Percentiles rank a stretch among this genome's conserved stretches.
Conservation (phyloP, 192 early-diverging fungal species). For the Gryganskiella cystojenkinii region DNA sequence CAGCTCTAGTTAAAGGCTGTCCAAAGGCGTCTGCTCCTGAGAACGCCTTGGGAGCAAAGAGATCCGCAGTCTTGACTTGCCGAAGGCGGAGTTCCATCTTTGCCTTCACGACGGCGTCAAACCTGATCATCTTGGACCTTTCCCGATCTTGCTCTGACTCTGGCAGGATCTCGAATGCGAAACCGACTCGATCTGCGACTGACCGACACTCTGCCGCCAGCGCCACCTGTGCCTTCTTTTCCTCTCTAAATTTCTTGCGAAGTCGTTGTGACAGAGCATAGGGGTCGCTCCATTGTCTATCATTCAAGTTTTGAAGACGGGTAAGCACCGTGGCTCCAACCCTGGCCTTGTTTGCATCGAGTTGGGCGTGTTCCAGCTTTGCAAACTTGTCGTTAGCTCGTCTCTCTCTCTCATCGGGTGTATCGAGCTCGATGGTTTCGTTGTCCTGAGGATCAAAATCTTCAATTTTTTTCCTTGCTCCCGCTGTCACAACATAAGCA, state of each 20-base stretch:
- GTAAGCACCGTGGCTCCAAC: conserved; percentile 63
- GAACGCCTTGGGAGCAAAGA: conserved; percentile 10
- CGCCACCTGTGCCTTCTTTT: conserved; percentile 19
- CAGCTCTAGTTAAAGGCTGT: background rate
- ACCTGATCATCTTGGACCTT: conserved; percentile 14
- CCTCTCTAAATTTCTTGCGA: conserved; percentile 73
- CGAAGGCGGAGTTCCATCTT: conserved; percentile 14
- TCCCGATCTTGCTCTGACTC: conserved; percentile 31
- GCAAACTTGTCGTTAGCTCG: conserved; percentile 34
- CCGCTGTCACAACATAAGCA: conserved; percentile 72
- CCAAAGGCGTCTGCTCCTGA: background rate
- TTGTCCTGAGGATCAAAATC: conserved; percentile 73
- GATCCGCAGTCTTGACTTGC: conserved; percentile 28
- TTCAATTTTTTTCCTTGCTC: conserved; percentile 83
- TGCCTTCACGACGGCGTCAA: conserved; percentile 19
- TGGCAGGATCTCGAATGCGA: conserved; percentile 31
- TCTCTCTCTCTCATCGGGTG: conserved; percentile 13
- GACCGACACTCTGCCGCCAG: conserved; percentile 30
- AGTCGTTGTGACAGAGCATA: conserved; percentile 78
- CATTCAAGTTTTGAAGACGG: conserved; percentile 68
- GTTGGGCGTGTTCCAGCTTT: conserved; percentile 68
- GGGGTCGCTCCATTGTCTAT: conserved; percentile 84
- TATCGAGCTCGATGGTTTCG: conserved; percentile 70
- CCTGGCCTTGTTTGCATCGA: conserved; percentile 61
- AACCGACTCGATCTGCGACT: conserved; percentile 36